phyloP scores from a whole-genome alignment of 768 basidiomycete genomes.

The Lactarius tabidus region DNA sequence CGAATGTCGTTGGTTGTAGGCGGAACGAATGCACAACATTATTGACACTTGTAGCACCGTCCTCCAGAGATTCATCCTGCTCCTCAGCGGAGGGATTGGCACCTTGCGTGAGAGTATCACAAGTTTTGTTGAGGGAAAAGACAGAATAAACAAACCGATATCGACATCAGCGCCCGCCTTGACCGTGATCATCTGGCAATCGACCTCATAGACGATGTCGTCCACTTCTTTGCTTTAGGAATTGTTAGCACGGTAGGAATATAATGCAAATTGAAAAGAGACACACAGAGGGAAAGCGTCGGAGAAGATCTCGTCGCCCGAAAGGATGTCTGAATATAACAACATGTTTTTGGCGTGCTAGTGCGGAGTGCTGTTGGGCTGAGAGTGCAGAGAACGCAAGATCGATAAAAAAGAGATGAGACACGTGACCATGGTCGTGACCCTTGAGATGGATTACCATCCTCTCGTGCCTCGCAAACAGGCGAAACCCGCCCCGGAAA shows the following conservation, averaged over 20 bases:
- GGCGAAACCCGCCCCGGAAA: constrained; percentile 51
- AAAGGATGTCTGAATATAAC: constrained; percentile 68
- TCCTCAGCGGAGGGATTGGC: constrained; percentile 94
- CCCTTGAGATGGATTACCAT: constrained; percentile 67
- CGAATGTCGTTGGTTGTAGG: constrained; percentile 73
- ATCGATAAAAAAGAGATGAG: constrained; percentile 20
- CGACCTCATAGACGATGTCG: constrained; percentile 79
- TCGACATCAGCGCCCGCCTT: constrained; percentile 79
- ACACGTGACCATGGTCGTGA: constrained; percentile 16
- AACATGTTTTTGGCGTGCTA: constrained; percentile 57
- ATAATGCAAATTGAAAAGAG: neutral
- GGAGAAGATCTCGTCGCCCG: constrained; percentile 88
- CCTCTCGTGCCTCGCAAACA: constrained; percentile 61
- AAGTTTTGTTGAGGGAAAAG: constrained; percentile 12
- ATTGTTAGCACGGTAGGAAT: neutral
- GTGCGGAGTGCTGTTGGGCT: constrained; percentile 17
- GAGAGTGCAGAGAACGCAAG: constrained; percentile 17
- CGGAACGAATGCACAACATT: constrained; percentile 92
- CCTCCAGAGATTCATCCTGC: constrained; percentile 72
- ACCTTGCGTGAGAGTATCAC: constrained; percentile 42
- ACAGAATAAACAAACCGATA: constrained; percentile 57
- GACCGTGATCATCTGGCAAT: constrained; percentile 66
- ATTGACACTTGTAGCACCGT: constrained; percentile 74
- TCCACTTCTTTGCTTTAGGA: constrained; percentile 65
- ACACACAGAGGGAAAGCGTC: constrained; percentile 86